These are phyloP conservation scores for Eragrostis nindensis DNA, from an alignment of 176 grass and related monocot genomes.

Conservation along the genomic window DNA sequence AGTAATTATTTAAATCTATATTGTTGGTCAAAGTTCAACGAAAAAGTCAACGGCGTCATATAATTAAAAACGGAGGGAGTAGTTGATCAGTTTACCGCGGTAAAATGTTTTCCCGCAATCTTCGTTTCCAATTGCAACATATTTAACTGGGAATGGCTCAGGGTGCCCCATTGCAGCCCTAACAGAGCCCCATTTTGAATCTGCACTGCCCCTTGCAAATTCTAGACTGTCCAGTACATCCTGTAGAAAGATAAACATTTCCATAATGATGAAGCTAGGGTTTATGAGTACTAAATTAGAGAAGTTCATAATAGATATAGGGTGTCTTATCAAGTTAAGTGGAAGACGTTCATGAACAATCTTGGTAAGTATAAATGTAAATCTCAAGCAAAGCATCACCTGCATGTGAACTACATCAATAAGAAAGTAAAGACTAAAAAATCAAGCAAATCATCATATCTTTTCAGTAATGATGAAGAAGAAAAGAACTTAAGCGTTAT, in stretches of 20 bases:
- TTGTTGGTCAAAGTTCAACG: no score
- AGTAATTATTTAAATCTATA: no score
- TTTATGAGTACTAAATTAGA: not conserved
- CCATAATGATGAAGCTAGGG: not conserved
- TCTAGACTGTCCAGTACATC: conserved; percentile 90
- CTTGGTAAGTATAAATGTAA: not conserved
- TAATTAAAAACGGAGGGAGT: no score
- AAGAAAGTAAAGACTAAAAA: not conserved
- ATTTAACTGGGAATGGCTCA: conserved; percentile 89
- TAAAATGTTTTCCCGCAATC: conserved; percentile 82
- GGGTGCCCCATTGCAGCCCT: conserved; percentile 92
- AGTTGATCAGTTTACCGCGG: conserved; percentile 41
- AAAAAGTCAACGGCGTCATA: no score
- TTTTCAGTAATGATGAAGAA: not conserved
- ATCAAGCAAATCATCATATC: not conserved
- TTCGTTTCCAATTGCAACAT: conserved; percentile 96
- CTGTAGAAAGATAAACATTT: conserved; percentile 44
- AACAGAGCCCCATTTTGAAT: conserved; percentile 93
- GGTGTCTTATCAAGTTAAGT: not conserved
- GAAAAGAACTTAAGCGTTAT: not conserved
- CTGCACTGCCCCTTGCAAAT: conserved; percentile 79
- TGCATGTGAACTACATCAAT: conserved; percentile 10
- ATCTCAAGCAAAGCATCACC: conserved; percentile 18
- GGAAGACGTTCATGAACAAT: conserved; percentile 9
- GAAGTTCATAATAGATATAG: not conserved